phyloP scores from a whole-genome alignment of 2,329 filamentous ascomycete species.

The Cordyceps cateniannulata region DNA sequence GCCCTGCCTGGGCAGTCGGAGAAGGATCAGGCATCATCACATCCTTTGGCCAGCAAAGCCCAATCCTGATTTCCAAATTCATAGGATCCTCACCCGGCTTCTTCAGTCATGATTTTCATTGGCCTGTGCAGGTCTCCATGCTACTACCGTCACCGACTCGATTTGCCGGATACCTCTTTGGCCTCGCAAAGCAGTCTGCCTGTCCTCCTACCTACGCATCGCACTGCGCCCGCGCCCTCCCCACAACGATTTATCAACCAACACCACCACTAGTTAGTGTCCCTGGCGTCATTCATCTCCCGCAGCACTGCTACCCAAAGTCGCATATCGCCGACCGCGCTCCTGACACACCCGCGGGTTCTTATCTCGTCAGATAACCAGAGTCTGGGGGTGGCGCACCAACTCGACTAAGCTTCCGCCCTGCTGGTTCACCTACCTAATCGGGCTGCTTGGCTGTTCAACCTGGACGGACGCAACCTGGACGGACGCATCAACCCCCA shows the following conservation, averaged over 20 bases:
- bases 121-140: neutral
- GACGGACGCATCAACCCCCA: neutral
- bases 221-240: neutral
- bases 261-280: constrained; percentile 3
- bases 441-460: neutral
- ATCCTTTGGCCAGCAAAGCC: neutral
- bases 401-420: constrained; percentile 4
- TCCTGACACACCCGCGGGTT: neutral
- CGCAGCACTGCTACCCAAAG: neutral
- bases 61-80: neutral
- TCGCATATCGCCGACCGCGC: neutral
- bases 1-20: neutral
- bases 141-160: neutral
- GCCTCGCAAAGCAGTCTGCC: neutral
- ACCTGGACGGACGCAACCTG: neutral
- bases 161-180: neutral
- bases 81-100: neutral
- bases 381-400: constrained; percentile 10
- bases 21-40: neutral
- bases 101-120: neutral
- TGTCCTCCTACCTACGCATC: neutral
- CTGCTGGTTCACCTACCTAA: constrained; percentile 7
- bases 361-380: constrained; percentile 4
- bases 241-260: constrained; percentile 1
- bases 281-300: constrained; percentile 8